These are phyloP conservation scores for Saccharomycopsis babjevae DNA, from an alignment of 805 yeast genomes.

Conservation along the genomic window DNA sequence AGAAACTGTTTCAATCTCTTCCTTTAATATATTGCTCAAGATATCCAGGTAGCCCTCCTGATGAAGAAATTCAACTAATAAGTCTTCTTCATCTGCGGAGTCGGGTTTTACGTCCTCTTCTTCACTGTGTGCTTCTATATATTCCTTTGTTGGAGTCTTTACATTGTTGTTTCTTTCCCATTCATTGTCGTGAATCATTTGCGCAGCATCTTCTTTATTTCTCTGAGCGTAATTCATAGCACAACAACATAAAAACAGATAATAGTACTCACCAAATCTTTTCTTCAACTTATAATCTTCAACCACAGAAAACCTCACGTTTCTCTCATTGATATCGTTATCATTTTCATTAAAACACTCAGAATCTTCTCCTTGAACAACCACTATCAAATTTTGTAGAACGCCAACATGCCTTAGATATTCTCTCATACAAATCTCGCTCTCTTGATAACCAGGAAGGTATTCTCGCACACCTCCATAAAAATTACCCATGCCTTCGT, in stretches of 20 bases:
- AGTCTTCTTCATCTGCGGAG: not conserved
- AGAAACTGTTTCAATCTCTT: not conserved
- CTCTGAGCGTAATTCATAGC: constrained; percentile 17
- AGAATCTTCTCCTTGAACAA: not conserved
- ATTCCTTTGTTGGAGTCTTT: not conserved
- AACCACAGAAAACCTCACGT: constrained; percentile 26
- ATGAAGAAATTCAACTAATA: not conserved
- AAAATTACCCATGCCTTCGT: not conserved
- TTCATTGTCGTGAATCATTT: constrained; percentile 15
- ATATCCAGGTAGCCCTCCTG: not conserved
- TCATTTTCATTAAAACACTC: not conserved
- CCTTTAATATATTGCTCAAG: not conserved
- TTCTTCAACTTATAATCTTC: constrained; percentile 23
- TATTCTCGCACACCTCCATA: not conserved
- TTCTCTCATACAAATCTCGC: not conserved
- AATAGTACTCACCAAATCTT: constrained; percentile 17
- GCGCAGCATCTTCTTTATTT: constrained; percentile 17
- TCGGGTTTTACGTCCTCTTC: not conserved
- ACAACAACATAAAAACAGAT: constrained; percentile 18
- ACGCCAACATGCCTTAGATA: not conserved
- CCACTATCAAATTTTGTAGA: not conserved
- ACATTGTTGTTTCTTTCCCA: not conserved
- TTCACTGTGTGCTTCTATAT: not conserved
- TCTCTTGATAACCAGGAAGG: not conserved
- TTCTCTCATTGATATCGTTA: constrained; percentile 26